Base-by-base conservation (phyloP, 2,329 filamentous ascomycete genomes). In the Claviceps citrina region DNA sequence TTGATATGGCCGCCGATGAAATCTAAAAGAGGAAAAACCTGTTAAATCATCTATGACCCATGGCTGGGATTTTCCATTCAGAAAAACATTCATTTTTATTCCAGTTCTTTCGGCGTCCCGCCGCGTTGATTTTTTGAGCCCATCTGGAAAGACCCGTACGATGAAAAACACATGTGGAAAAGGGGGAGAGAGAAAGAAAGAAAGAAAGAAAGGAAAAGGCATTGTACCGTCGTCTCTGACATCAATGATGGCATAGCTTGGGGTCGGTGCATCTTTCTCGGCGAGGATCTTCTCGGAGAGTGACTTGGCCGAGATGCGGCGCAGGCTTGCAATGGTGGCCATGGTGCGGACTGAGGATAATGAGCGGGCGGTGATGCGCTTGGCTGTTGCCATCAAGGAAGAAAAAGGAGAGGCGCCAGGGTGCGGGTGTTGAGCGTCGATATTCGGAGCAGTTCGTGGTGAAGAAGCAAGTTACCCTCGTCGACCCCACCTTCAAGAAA, bases 1-100 rank as follows among this genome's bases (percentile, higher is more conserved):
- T 70, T 69, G 61, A 96, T 95, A 62, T 95, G 87, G 25, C 89
- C 89, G 49, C 89, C 89, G 36, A 95, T 71, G 61, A 91, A 78
- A 61, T 96, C 89, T 85, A 48, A 39, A 7, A 30, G 18, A 30
- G 24, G 20, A n/a, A 24, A 10, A 15, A 18, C 5, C 13, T n/a
- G n/a, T n/a, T n/a, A n/a, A n/a, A n/a, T n/a, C n/a, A n/a, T n/a
- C n/a, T n/a, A n/a, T n/a, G n/a, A n/a, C n/a, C n/a, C n/a, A n/a
- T 13, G 26, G 26, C 26, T 28, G n/a, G 26, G 12, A 7, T 13
- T 28, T 7, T n/a, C 12, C 26, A 28, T 32, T 7, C n/a, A n/a
- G n/a, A n/a, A n/a, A n/a, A n/a, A n/a, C n/a, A n/a, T n/a, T n/a
- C n/a, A n/a, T n/a, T n/a, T n/a, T n/a, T n/a, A n/a, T n/a, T n/a